A percentile compares a stretch with the other conserved stretches of the same genome.
phyloP scores from a whole-genome alignment of 179 eudicot species.

The Carnegiea gigantea region DNA sequence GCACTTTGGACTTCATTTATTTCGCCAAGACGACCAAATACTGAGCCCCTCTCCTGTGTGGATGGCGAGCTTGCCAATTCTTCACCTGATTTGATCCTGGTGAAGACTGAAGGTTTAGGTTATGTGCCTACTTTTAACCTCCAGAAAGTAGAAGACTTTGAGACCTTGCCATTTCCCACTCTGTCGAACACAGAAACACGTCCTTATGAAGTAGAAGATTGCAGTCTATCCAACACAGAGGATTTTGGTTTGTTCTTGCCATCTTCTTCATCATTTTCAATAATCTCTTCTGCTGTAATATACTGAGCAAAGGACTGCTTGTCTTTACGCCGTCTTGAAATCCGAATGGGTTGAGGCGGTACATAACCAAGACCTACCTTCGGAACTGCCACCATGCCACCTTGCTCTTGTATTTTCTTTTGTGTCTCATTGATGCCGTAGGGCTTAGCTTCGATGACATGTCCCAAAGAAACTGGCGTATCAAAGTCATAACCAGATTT shows the following conservation, averaged over 20 bases:
- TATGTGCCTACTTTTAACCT: neutral
- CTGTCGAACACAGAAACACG: too few species aligned
- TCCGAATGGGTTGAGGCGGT: neutral
- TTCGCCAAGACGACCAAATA: too few species aligned
- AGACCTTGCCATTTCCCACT: neutral
- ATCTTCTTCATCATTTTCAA: too few species aligned
- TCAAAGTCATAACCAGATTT: neutral
- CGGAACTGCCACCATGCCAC: neutral
- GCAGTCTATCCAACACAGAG: neutral
- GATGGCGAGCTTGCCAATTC: neutral
- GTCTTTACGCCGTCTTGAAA: neutral
- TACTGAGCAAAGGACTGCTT: too few species aligned
- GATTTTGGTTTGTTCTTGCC: neutral
- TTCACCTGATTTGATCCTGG: too few species aligned
- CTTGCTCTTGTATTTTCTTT: neutral
- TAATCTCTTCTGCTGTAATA: too few species aligned
- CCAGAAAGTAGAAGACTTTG: too few species aligned
- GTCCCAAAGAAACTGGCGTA: neutral
- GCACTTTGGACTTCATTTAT: neutral
- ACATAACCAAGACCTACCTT: neutral
- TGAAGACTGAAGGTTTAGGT: too few species aligned
- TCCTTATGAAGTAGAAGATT: neutral
- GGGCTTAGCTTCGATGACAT: neutral
- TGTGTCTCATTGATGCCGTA: neutral
- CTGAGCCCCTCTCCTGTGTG: too few species aligned